Evolutionary conservation across 768 basidiomycete genomes (phyloP).

Genomic region (Tricholoma bakamatsutake): DNA sequence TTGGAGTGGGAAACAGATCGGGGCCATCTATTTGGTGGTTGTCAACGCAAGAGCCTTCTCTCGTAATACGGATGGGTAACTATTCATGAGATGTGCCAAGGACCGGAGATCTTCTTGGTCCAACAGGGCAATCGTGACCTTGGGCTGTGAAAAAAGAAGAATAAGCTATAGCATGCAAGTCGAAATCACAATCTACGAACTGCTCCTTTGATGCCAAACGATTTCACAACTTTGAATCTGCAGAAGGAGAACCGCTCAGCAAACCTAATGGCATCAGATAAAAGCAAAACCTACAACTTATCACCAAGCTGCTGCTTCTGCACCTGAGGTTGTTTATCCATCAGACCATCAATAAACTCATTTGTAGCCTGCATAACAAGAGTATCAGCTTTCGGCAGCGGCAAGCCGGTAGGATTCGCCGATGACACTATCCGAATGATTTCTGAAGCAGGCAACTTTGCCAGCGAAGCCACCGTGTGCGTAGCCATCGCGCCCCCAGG

Average conservation of each 20-base stretch:
- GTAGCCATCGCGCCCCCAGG: slow-evolving; percentile 36
- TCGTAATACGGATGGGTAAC: slow-evolving; percentile 76
- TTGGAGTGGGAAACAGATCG: not conserved
- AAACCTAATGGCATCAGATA: not conserved
- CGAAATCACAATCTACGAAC: slow-evolving; percentile 34
- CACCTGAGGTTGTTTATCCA: slow-evolving; percentile 45
- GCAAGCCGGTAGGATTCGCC: slow-evolving; percentile 43
- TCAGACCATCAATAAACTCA: slow-evolving; percentile 60
- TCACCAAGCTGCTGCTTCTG: slow-evolving; percentile 82
- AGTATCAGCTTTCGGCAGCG: slow-evolving; percentile 65
- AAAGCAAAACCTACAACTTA: slow-evolving; percentile 46
- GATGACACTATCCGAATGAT: slow-evolving; percentile 62
- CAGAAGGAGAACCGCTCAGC: not conserved
- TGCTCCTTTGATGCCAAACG: slow-evolving; percentile 76
- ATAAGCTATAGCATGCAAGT: not conserved
- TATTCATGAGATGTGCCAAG: slow-evolving; percentile 82
- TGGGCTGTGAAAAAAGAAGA: slow-evolving; percentile 44
- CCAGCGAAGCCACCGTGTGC: slow-evolving; percentile 66
- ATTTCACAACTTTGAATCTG: slow-evolving; percentile 59
- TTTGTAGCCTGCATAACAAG: slow-evolving; percentile 64
- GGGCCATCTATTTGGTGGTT: slow-evolving; percentile 23
- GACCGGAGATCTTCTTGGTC: slow-evolving; percentile 83
- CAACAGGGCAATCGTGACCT: slow-evolving; percentile 76
- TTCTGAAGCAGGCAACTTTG: slow-evolving; percentile 68
- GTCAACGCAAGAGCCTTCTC: slow-evolving; percentile 53